Base-by-base conservation (phyloP, 1,284 basidiomycete genomes). In the Microbotryum scabiosae region DNA sequence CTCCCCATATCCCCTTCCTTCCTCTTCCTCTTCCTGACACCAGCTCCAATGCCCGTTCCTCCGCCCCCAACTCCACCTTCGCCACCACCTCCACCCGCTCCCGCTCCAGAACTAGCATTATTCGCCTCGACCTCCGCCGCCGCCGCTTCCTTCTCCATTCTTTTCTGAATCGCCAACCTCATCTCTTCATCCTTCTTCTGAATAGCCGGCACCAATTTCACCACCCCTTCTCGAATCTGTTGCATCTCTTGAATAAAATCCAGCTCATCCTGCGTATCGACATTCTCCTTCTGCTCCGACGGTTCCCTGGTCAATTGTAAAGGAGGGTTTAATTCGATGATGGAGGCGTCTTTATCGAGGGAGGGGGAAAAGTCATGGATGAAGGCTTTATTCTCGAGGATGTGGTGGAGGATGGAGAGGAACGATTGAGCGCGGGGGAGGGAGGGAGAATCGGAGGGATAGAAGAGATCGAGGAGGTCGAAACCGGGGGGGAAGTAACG, bases 391-490 rank as follows among this genome's bases (percentile, higher is more conserved):
- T 78, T 78, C 74, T 90, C 87, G 60, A 88, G 78, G 72, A 90
- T 88, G 71, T 87, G 80, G 72, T 84, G 87, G 59, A 87, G 77
- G 49, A 88, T 79, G 84, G 87, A 89, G 25, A 90, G 80, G 73
- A 91, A 88, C 2, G 83, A 85, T 58, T 78, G 79, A 16, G 86
- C 87, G 45, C 88, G 84, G 63, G 85, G 83, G 5, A 74, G 73
- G 8, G 88, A 87, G 21, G 84, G 81, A 41, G 26, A 71, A 69
- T 68, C 63, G 28, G 68, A 81, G 6, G 53, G 87, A 53, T 88
- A 79, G 74, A 91, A 90, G 45, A 91, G 78, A 74, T 90, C 88
- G 48, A 88, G 78, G 65, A 90, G 85, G 73, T 88, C 88, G 59
- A 87, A 74, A 5, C 79, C 80, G 23, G 82, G 78, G 51, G 88